phyloP scores from a whole-genome alignment of 176 grass and related monocot genomes.

The Cymbopogon citratus region DNA sequence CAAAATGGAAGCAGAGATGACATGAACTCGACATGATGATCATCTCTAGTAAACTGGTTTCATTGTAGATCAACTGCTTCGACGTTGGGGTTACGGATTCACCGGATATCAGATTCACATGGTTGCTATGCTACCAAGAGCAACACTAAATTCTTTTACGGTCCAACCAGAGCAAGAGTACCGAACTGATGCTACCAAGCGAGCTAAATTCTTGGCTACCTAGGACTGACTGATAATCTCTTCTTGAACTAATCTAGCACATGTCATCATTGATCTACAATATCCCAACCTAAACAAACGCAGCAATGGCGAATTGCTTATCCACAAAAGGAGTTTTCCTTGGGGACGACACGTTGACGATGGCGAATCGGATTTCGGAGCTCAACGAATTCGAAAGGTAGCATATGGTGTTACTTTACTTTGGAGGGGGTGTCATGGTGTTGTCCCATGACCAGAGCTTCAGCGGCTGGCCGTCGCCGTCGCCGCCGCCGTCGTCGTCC shows the following conservation, averaged over 20 bases:
- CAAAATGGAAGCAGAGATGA: not conserved
- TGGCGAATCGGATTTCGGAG: not conserved
- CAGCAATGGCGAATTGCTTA: not conserved
- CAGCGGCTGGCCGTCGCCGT: not conserved
- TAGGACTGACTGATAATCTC: not conserved
- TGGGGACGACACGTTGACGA: not conserved
- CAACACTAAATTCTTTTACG: no score
- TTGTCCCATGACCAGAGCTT: slow-evolving; percentile 27
- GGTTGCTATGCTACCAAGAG: not conserved
- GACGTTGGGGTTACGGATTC: not conserved
- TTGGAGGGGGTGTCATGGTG: not conserved
- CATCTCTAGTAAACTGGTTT: not conserved
- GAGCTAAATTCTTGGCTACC: not conserved
- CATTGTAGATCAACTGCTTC: not conserved
- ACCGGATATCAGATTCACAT: not conserved
- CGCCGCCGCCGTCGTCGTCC: not conserved
- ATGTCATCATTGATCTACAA: not conserved
- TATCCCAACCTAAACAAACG: not conserved
- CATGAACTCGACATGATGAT: not conserved
- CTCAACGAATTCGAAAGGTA: not conserved
- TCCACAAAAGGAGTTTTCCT: not conserved
- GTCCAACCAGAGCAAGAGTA: not conserved
- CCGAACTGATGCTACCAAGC: not conserved
- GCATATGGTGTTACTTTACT: not conserved
- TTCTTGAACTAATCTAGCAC: not conserved